These are phyloP conservation scores for Cupressus sempervirens DNA, from an alignment of 75 land plant genomes.

Conservation along the genomic window DNA sequence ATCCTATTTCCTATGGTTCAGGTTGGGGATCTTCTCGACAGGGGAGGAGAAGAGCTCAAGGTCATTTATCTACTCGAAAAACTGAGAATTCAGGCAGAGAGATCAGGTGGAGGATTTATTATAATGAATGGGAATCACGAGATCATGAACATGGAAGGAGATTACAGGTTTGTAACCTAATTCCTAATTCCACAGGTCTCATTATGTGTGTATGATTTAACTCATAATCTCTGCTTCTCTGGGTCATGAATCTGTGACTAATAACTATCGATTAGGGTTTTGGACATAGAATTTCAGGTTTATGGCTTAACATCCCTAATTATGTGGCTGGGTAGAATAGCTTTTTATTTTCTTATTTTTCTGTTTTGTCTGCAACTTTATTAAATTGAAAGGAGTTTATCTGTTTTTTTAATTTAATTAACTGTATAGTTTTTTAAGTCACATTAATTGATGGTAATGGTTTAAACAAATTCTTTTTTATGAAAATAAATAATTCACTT, in stretches of 20 bases:
- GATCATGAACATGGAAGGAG: slow-evolving; percentile 88
- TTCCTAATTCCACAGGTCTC: not conserved
- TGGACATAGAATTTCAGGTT: not conserved
- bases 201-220: not conserved
- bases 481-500: no score
- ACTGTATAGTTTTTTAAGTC: no score
- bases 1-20: slow-evolving; percentile 17
- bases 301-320: not conserved
- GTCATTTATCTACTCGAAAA: slow-evolving; percentile 72
- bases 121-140: slow-evolving; percentile 96
- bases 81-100: slow-evolving; percentile 59
- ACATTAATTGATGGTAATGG: no score
- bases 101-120: slow-evolving; percentile 61
- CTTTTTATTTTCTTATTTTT: not conserved
- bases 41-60: slow-evolving; percentile 86
- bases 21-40: slow-evolving; percentile 91
- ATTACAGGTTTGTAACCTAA: slow-evolving; percentile 53
- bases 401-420: not conserved
- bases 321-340: not conserved
- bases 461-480: no score
- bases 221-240: not conserved
- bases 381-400: not conserved
- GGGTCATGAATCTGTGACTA: not conserved
- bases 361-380: not conserved
- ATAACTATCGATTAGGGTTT: not conserved